These are phyloP conservation scores for Brassica rapa DNA, from an alignment of 345 rosid species.

Conservation along the genomic window DNA sequence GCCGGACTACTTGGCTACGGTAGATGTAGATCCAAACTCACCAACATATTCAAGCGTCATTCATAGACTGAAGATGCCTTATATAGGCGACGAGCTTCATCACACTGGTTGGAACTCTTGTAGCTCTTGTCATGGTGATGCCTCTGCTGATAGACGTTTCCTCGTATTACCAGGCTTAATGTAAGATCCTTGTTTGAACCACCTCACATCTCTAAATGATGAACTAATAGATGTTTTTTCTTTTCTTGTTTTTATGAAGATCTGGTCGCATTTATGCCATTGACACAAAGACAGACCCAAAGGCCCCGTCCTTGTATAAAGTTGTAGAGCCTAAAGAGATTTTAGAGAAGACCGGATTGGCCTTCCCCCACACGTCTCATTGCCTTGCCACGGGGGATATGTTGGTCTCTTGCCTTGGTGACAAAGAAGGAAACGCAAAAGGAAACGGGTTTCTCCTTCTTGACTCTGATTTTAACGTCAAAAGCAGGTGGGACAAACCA, in stretches of 20 bases:
- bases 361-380: conserved; percentile 90
- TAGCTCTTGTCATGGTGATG: conserved; percentile 92
- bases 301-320: conserved; percentile 79
- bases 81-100: conserved; percentile 86
- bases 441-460: conserved; percentile 94
- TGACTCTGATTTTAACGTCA: conserved; percentile 79
- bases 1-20: conserved; percentile 80
- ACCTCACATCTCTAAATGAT: neutral
- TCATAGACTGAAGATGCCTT: conserved; percentile 73
- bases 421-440: conserved; percentile 78
- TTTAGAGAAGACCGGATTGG: conserved; percentile 71
- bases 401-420: conserved; percentile 84
- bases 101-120: conserved; percentile 96
- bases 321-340: conserved; percentile 69
- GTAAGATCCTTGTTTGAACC: conserved; percentile 41
- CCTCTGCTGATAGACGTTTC: conserved; percentile 64
- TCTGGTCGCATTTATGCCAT: conserved; percentile 82
- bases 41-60: conserved; percentile 68
- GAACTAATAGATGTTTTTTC: neutral
- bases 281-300: conserved; percentile 64
- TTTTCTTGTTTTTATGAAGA: conserved; percentile 43
- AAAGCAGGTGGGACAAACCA: conserved; percentile 93
- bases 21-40: conserved; percentile 82
- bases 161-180: conserved; percentile 75
- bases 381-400: conserved; percentile 90